Evolutionary conservation across 345 rosid species (phyloP), one percentile per base, ranked within the genome.

Genomic region (Isatis tinctoria): DNA sequence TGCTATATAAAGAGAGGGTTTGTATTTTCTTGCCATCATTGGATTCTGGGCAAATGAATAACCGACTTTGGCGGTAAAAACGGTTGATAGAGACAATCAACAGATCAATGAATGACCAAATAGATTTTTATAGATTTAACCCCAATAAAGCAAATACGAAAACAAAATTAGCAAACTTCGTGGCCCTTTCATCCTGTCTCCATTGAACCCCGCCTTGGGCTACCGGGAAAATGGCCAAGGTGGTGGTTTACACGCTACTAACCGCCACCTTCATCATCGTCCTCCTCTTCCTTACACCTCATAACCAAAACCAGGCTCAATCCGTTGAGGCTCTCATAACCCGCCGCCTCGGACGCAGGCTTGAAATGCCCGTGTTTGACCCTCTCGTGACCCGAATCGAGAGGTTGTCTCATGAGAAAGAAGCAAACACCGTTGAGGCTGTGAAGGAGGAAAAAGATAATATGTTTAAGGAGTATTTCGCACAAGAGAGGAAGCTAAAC

Each of bases 161-260:
- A 70, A 32, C 36, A 54, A 41, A 77, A 20, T 57, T 57, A 58
- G 64, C 57, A 65, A 70, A 30, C 24, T 32, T 70, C 8, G 54
- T 70, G 45, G 41, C 59, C 53, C 61, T 70, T 65, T 70, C 61
- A 20, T 22, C 30, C 32, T 43, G 51, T 66, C 69, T 52, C 56
- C 61, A 10, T 6, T 63, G 63, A 73, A 63, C 72, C 63, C 75
- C 60, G 16, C 75, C 79, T 79, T 79, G 2, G 68, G 79, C 68
- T 70, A 57, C 27, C 70, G 47, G 47, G 58, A 74, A 70, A 71
- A 90, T 87, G 96, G 83, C 73, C 81, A 86, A 81, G 92, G 92
- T 51, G 87, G 92, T 81, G 85, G 89, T 73, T 76, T 87, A 74
- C 36, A 41, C 74, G 73, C 63, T 85, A 43, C 60, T 87, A 26